phyloP scores from a whole-genome alignment of 179 eudicot species.

The Heliamphora pulchella region DNA sequence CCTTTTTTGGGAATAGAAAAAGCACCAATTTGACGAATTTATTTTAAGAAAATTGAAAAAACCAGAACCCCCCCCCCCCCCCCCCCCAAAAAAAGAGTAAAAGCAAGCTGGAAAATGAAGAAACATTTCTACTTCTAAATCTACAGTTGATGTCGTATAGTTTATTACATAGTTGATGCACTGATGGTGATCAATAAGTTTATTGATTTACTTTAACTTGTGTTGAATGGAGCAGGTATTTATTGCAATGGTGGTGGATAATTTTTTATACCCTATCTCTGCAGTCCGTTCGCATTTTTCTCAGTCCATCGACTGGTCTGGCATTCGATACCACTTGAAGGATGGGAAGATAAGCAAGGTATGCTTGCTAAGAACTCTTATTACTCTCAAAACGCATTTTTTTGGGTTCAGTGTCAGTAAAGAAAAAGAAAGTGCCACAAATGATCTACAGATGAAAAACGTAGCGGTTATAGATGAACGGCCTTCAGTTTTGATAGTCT shows the following conservation, averaged over 20 bases:
- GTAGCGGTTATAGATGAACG: no score
- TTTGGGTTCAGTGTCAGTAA: not conserved
- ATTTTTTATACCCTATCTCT: constrained; percentile 77
- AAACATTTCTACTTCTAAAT: no score
- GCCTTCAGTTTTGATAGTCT: not conserved
- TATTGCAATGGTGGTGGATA: constrained; percentile 87
- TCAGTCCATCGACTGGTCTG: constrained; percentile 90
- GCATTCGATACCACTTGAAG: constrained; percentile 76
- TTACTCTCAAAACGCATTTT: not conserved
- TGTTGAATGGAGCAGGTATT: constrained; percentile 64
- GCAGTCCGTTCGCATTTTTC: constrained; percentile 79
- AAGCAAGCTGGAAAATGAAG: no score
- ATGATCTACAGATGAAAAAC: not conserved
- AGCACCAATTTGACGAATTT: no score
- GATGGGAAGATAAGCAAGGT: constrained; percentile 82
- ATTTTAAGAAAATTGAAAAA: no score
- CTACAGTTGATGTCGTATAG: not conserved
- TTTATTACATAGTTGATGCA: constrained; percentile 7
- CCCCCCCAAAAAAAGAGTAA: no score
- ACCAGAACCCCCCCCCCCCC: no score
- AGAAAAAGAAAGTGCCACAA: not conserved
- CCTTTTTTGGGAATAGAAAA: no score
- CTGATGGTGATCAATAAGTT: not conserved
- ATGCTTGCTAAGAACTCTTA: not conserved
- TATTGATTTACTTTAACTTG: not conserved